Evolutionary conservation across 352 stramenopile species (phyloP), one percentile per base, ranked within the genome.

Genomic region (Phytophthora macrochlamydospora): DNA sequence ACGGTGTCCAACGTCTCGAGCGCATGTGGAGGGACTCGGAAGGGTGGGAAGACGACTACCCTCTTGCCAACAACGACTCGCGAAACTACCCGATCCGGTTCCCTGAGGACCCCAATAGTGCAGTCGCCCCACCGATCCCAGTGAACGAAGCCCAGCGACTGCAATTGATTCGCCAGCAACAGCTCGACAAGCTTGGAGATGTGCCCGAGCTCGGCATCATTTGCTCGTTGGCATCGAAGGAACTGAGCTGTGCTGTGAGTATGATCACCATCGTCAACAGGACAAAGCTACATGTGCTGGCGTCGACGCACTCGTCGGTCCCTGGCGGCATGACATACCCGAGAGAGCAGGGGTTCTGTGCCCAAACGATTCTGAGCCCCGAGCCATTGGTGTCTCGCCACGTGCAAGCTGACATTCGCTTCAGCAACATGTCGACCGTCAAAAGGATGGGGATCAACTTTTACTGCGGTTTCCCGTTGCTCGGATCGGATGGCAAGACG

Each of bases 381-480:
- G 78, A 89, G 62, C 83, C 85, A 4, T 69, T 93, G 4, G 72
- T 93, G 37, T 78, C 87, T 67, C 77, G 71, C 6, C 78, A 90
- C 54, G 70, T 84, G 3, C 75, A 87, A 42, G 76, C 85, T 6
- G 85, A 93, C 55, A 74, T 92, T 32, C 85, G 85, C 30, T 93
- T 93, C 56, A 79, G 73, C 51, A 58, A 75, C 58, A 79, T 83
- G 57, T 57, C 55, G 2, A 72, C 53, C n/a, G 75, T 90, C 42
- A 60, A 65, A 29, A 65, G 69, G 53, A 73, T 85, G 33, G 67
- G 70, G 11, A 72, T 79, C 33, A 84, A 79, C 59, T 93, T 90
- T 66, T 92, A 93, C 80, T 92, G 81, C 67, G 85, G 85, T 6
- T 91, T 92, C 45, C 85, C 85, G 12, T 51, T 93, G 24, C 29